Evolutionary conservation across 2,329 filamentous ascomycete genomes (phyloP).

Genomic region (Pestalotiopsis sp.): DNA sequence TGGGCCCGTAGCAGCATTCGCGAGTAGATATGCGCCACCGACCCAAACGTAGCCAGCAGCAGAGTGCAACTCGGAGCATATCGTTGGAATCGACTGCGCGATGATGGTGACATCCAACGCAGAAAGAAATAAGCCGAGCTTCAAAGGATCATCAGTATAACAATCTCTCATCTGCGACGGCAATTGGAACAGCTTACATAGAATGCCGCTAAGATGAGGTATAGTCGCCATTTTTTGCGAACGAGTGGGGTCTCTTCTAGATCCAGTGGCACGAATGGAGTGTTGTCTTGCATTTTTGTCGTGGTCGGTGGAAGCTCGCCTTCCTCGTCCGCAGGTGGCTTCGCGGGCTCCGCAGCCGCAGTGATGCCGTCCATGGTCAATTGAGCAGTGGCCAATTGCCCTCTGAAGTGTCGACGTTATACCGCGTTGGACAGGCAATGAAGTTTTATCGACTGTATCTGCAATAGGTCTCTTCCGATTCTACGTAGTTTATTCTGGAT

Average conservation of each 20-base stretch:
- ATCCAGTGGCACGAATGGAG: background rate
- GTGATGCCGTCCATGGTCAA: no score
- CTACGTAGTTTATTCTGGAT: no score
- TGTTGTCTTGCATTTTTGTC: background rate
- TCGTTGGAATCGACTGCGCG: slow-evolving; percentile 52
- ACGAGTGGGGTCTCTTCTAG: background rate
- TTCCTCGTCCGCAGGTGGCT: no score
- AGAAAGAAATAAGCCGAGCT: slow-evolving; percentile 13
- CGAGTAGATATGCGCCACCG: slow-evolving; percentile 64
- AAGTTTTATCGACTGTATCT: no score
- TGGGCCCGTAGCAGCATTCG: slow-evolving; percentile 58
- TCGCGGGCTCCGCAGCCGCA: no score
- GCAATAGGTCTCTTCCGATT: no score
- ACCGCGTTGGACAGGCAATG: no score
- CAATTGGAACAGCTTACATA: background rate
- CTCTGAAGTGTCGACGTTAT: no score
- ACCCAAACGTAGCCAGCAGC: slow-evolving; percentile 66
- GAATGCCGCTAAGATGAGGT: background rate
- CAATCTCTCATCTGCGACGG: background rate
- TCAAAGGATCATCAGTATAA: background rate
- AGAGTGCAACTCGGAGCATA: slow-evolving; percentile 51
- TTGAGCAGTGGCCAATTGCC: no score
- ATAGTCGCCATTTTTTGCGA: background rate
- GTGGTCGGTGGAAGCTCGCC: background rate
- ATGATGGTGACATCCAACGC: slow-evolving; percentile 44